Base-by-base conservation (phyloP, 495 filamentous ascomycete species). In the Talaromyces borbonicus region DNA sequence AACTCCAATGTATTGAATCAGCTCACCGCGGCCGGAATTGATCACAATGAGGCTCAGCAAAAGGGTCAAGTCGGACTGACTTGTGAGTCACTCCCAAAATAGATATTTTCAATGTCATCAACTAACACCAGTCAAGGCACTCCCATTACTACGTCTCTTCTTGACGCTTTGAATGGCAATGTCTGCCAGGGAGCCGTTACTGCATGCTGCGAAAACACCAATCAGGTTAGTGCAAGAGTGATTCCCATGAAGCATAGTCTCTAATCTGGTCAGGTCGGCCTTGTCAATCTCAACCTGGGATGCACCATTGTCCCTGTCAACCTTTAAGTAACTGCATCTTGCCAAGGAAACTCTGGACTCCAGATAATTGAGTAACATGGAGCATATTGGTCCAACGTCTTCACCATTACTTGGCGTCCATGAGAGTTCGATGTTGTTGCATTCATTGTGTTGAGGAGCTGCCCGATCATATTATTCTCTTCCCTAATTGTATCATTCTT, bases 31-130 rank as follows among this genome's bases (percentile, higher is more conserved):
- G 43, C 43, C 19, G 43, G 43, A 23, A n/a, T 46, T 36, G 43
- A 46, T 20, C 30, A 35, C 11, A 2, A 23, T 1, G 30, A 33
- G 19, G 43, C 43, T 8, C n/a, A 24, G 9, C 43, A 46, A 16
- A 46, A 46, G 31, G 43, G 43, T 8, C 43, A 46, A 25, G 43
- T 46, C 36, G 43, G 43, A 33, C 36, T 46, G 43, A 46, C 43
- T 16, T 46, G 43, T 46, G 1, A 33, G 43, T 44, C 4, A 9
- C 3, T 20, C 20, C 8, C 4, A 0, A 1, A 6, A 18, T 36
- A 7, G 15, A n/a, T 36, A n/a, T 14, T 16, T 36, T 36, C 4
- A 7, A 1, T n/a, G 16, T 11, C 26, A 16, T 35, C 4, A 24
- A 46, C 38, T 41, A 14, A 41, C 8, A 18, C 1, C 9, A 2